A percentile compares a stretch with the other conserved stretches of the same genome.
Conservation (phyloP, 1,284 basidiomycete genomes). For the Cryptococcus sp. region DNA sequence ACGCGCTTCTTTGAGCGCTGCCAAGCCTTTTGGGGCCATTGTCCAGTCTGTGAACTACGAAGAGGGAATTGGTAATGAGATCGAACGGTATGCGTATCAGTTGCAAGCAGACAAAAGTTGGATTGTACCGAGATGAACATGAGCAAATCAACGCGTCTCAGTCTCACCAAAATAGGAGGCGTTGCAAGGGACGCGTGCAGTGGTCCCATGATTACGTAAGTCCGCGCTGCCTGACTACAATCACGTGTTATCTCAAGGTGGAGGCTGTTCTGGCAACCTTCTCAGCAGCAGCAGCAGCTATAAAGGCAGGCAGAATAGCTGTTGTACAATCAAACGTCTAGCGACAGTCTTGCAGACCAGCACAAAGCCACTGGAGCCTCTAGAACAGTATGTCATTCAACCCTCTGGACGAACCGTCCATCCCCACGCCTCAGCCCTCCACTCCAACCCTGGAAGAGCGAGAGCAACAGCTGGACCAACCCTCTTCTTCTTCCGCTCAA, state of each 20-base stretch:
- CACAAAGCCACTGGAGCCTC: neutral
- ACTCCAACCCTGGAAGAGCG: conserved; percentile 9
- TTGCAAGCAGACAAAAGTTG: too few species aligned
- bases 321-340: too few species aligned
- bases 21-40: conserved; percentile 41
- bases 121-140: conserved; percentile 3
- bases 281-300: too few species aligned
- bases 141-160: conserved; percentile 2
- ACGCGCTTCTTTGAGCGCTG: conserved; percentile 55
- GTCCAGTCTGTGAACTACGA: neutral
- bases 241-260: neutral
- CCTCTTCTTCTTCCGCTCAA: neutral
- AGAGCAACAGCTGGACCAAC: neutral
- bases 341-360: too few species aligned
- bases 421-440: conserved; percentile 17
- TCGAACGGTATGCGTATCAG: neutral
- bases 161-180: conserved; percentile 3
- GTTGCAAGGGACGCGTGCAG: conserved; percentile 2
- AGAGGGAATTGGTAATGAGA: neutral
- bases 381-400: conserved; percentile 19
- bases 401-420: conserved; percentile 26
- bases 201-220: neutral
- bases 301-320: too few species aligned
- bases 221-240: too few species aligned
- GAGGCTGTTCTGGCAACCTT: neutral